Percentiles rank a stretch among this genome's conserved stretches.
Evolutionary conservation across 2,329 filamentous ascomycete species (phyloP).

Genomic region (Venturia pyrina): DNA sequence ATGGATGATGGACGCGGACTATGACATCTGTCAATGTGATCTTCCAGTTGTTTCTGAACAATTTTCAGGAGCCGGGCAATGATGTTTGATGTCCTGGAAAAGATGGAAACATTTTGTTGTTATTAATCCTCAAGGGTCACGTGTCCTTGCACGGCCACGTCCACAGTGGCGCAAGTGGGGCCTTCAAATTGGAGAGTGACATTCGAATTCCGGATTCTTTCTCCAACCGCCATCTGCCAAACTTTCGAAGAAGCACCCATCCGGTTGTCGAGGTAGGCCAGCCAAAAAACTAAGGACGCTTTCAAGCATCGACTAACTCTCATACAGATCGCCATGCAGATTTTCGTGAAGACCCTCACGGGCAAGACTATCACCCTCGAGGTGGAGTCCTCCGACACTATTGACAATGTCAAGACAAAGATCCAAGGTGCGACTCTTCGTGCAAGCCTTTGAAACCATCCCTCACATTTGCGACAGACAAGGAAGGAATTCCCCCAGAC

Average conservation of each 20-base stretch:
- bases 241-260: constrained; percentile 10
- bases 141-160: background rate
- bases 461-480: constrained; percentile 29
- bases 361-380: constrained; percentile 58
- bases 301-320: background rate
- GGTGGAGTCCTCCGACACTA: constrained; percentile 69
- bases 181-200: background rate
- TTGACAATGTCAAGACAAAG: constrained; percentile 95
- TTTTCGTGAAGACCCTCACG: constrained; percentile 55
- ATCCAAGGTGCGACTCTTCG: constrained; percentile 52
- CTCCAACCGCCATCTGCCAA: background rate
- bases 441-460: background rate
- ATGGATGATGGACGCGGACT: background rate
- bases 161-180: background rate
- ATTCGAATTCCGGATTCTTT: background rate
- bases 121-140: background rate
- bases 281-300: background rate
- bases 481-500: constrained; percentile 82
- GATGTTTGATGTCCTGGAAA: background rate
- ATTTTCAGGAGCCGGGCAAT: background rate
- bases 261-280: constrained; percentile 11
- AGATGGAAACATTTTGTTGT: background rate
- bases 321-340: constrained; percentile 35
- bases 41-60: background rate
- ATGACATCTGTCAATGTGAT: background rate